These are phyloP conservation scores for Fusarium sp. DNA, from an alignment of 2,329 filamentous ascomycete species.

Conservation along the genomic window DNA sequence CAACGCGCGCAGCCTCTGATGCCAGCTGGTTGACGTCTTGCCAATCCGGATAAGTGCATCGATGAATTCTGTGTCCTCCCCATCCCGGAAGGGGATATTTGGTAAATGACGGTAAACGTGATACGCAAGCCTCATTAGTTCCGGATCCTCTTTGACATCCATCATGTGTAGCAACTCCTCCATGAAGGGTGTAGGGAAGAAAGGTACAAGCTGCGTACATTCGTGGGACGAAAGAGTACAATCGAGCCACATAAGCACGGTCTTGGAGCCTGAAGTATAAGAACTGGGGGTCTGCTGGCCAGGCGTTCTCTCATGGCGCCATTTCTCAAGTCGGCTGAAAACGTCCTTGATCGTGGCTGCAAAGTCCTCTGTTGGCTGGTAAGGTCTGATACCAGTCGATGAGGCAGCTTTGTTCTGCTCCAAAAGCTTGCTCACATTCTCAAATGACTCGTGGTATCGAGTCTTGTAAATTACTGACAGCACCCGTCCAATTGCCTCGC, in stretches of 20 bases:
- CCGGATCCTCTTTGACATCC: conserved; percentile 98
- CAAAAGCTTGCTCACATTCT: conserved; percentile 81
- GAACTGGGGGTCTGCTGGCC: conserved; percentile 94
- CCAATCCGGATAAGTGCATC: conserved; percentile 90
- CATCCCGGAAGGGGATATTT: conserved; percentile 91
- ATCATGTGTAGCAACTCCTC: conserved; percentile 98
- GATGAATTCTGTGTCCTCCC: conserved; percentile 89
- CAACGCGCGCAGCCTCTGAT: conserved; percentile 92
- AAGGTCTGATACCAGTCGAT: conserved; percentile 87
- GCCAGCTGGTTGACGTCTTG: conserved; percentile 88
- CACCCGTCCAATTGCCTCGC: conserved; percentile 93
- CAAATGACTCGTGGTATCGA: conserved; percentile 94
- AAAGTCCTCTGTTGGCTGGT: conserved; percentile 83
- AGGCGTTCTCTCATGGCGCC: conserved; percentile 86
- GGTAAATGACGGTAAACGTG: conserved; percentile 97
- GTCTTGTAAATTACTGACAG: conserved; percentile 91
- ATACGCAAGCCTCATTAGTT: conserved; percentile 93
- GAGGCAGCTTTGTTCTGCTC: conserved; percentile 84
- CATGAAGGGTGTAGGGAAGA: conserved; percentile 92
- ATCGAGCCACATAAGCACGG: conserved; percentile 94
- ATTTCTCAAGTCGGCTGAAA: conserved; percentile 85
- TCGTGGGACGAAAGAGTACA: conserved; percentile 91
- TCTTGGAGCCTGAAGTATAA: conserved; percentile 97
- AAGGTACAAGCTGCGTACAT: conserved; percentile 89
- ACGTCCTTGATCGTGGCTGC: conserved; percentile 78